Evolutionary conservation across 208 protist species (phyloP).

Genomic region (Crithidia sp.): DNA sequence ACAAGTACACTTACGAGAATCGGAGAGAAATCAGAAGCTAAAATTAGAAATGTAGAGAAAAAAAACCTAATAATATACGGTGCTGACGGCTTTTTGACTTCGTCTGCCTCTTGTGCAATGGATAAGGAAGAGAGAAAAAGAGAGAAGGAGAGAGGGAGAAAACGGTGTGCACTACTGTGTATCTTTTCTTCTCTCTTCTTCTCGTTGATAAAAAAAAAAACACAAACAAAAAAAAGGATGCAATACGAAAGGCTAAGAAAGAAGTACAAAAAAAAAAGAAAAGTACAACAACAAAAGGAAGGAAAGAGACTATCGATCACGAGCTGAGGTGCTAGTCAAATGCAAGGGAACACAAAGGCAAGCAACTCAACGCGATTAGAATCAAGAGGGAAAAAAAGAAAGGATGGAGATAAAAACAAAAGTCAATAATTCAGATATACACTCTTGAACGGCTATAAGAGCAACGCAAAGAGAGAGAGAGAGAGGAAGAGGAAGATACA

Average conservation of each 20-base stretch:
- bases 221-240: no score
- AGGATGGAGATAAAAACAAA: no score
- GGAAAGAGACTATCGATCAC: neutral
- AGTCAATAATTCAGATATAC: no score
- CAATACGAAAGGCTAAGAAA: neutral
- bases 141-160: conserved; percentile 9
- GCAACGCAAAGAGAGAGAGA: no score
- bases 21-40: neutral
- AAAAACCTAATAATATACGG: neutral
- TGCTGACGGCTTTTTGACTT: neutral
- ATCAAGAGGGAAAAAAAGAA: no score
- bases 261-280: neutral
- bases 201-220: neutral
- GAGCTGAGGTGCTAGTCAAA: no score
- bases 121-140: conserved; percentile 1
- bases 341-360: no score
- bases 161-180: neutral
- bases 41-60: conserved; percentile 7
- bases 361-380: no score
- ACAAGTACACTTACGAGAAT: neutral
- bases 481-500: no score
- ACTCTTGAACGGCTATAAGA: no score
- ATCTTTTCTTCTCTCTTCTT: neutral
- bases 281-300: neutral
- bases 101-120: neutral